These are phyloP conservation scores for Tetrahymena thermophila DNA, from an alignment of 73 alveolate species.

Conservation along the genomic window DNA sequence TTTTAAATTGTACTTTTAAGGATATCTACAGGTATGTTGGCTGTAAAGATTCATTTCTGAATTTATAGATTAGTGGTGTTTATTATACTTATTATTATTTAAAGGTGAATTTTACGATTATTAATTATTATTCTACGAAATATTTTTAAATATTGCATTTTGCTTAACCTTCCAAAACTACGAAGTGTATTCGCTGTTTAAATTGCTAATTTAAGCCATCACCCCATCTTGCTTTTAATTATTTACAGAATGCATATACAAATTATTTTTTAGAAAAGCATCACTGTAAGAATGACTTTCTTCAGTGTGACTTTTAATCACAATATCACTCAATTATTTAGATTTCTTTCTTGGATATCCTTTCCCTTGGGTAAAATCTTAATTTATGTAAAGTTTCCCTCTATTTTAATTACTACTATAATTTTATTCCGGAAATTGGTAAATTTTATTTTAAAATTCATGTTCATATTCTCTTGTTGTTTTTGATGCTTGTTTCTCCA, in stretches of 20 bases:
- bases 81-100: neutral
- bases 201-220: too few species aligned
- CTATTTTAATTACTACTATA: neutral
- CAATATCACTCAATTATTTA: neutral
- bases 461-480: neutral
- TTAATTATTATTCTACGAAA: neutral
- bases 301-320: neutral
- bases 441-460: neutral
- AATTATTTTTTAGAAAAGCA: neutral
- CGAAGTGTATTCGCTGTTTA: neutral
- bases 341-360: neutral
- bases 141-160: neutral
- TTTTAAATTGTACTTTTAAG: neutral
- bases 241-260: neutral
- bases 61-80: neutral
- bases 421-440: neutral
- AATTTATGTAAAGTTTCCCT: neutral
- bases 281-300: neutral
- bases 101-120: neutral
- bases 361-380: neutral
- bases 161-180: neutral
- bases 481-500: neutral
- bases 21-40: neutral
- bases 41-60: neutral
- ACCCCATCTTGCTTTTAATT: neutral